Conservation (phyloP, 495 filamentous ascomycete genomes). For the Penicillium flavigenum region DNA sequence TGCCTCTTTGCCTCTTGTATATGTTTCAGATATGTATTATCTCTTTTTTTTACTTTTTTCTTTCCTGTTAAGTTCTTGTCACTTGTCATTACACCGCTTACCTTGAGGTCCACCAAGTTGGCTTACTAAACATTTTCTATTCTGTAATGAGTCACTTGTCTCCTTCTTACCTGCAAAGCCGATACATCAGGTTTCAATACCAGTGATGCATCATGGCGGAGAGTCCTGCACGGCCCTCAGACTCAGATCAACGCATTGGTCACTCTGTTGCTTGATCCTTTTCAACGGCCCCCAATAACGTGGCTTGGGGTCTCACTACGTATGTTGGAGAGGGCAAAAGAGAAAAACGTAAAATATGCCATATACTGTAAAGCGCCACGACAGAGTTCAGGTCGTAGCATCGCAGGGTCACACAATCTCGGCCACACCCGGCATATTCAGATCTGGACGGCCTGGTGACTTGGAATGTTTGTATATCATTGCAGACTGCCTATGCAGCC, state of each 20-base stretch:
- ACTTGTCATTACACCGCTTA: neutral
- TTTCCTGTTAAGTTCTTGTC: neutral
- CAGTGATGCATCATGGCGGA: conserved; percentile 2
- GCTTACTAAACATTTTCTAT: neutral
- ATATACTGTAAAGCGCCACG: conserved; percentile 3
- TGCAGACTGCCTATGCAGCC: conserved; percentile 6
- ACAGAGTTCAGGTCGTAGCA: conserved; percentile 21
- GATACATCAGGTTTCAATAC: conserved; percentile 8
- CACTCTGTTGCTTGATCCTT: conserved; percentile 9
- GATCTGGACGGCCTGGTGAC: conserved; percentile 25
- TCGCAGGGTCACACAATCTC: conserved; percentile 25
- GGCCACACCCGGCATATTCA: conserved; percentile 20
- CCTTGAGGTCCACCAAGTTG: neutral
- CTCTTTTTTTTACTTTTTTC: neutral
- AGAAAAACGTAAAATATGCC: too few relatives aligned
- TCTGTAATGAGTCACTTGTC: neutral
- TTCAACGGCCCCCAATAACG: conserved; percentile 17
- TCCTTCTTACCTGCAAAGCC: neutral
- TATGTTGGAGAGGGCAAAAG: too few relatives aligned
- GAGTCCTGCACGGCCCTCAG: conserved; percentile 4
- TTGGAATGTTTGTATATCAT: conserved; percentile 5
- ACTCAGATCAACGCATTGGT: conserved; percentile 5
- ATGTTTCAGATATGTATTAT: neutral
- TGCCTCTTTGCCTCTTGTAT: neutral
- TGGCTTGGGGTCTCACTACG: conserved; percentile 3